Evolutionary conservation across 176 grass and related monocot genomes (phyloP), one percentile per base, ranked within the genome.

Genomic region (Oryza brachyantha): DNA sequence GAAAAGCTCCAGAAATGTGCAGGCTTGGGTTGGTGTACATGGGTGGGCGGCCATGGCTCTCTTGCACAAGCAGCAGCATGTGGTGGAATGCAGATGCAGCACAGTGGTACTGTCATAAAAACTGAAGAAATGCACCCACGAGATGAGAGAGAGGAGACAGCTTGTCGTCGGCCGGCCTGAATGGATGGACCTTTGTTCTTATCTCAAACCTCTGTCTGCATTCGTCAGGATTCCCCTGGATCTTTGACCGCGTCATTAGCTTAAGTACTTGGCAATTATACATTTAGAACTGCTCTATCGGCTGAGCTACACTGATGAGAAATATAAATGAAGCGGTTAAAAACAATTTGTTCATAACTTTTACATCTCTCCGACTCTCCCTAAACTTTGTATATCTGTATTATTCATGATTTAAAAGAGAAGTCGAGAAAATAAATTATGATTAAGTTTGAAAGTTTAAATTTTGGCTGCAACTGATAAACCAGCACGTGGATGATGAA

Each of bases 101-200:
- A 22, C 50, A 55, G 50, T 55, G 28, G 16, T 29, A 19, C 70
- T 55, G 41, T 48, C 57, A n/a, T n/a, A 31, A 43, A 77, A 46
- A 55, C 48, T 82, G 85, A 70, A 43, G 61, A 61, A 32, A 68
- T 54, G 48, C 61, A 74, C 43, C 60, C 29, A 29, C 26, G 37
- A 9, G 60, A 46, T 22, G 42, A 28, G 5, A 26, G 45, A 61
- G 48, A 65, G 26, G 45, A 40, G 37, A 28, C 54, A 46, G 37
- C 37, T 9, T 66, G 63, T 45, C 43, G 46, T 50, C 46, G 46
- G 7, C 46, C 16, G 17, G 76, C 41, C n/a, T n/a, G n/a, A n/a
- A n/a, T n/a, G n/a, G n/a, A 59, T 14, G 62, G 74, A 84, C 86
- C 75, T 13, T 8, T 43, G 38, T 5, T 74, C 61, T 31, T 14